phyloP scores from a whole-genome alignment of 2,329 filamentous ascomycete genomes.

The Alternaria sp. region DNA sequence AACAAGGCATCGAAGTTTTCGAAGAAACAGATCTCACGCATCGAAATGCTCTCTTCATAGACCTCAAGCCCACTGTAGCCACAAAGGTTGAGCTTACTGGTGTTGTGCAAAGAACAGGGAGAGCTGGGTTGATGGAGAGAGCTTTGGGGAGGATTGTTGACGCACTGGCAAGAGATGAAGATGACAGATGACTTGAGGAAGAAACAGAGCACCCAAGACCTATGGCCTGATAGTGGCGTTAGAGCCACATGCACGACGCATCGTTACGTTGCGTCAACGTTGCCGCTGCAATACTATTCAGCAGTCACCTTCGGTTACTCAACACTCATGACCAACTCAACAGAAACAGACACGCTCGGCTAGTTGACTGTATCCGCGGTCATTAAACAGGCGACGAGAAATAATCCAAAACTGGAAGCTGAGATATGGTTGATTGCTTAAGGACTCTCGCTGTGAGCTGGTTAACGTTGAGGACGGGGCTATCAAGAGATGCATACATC shows the following conservation, averaged over 20 bases:
- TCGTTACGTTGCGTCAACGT: not conserved
- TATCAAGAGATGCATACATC: not conserved
- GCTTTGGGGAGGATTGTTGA: not conserved
- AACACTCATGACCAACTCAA: not conserved
- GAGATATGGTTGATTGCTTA: not conserved
- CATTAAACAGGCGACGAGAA: not conserved
- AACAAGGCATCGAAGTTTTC: constrained; percentile 1
- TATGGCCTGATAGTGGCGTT: not conserved
- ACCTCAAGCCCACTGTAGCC: not conserved
- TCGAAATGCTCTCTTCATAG: not conserved
- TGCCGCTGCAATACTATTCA: not conserved
- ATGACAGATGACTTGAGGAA: not conserved
- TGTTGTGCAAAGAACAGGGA: not conserved
- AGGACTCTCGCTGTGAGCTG: not conserved
- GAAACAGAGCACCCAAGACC: not conserved
- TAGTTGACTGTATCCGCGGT: no score
- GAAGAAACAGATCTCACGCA: not conserved
- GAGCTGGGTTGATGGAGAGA: not conserved
- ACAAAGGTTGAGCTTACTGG: not conserved
- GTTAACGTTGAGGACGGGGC: not conserved
- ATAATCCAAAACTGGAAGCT: not conserved
- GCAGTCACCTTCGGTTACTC: not conserved
- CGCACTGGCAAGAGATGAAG: not conserved
- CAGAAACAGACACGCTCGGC: not conserved
- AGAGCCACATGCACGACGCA: not conserved